A percentile compares a stretch with the other conserved stretches of the same genome.
phyloP scores from a whole-genome alignment of 106 monocot species.

The Dactylorhiza incarnata region DNA sequence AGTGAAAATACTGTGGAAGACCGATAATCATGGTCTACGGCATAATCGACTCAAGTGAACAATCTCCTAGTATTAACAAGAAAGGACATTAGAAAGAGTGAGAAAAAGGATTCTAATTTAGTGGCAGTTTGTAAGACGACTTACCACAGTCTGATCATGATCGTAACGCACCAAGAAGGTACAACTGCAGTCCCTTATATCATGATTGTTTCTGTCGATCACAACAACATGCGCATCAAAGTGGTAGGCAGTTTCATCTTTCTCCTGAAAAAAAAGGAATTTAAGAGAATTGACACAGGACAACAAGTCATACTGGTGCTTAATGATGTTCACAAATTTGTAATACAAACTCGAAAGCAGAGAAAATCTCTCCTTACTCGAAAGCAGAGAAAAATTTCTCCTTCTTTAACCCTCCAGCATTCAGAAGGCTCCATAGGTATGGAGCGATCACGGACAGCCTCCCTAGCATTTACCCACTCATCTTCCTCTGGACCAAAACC shows the following conservation, averaged over 20 bases:
- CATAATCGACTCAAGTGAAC: constrained; percentile 28
- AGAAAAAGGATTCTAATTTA: background rate
- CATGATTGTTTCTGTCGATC: constrained; percentile 37
- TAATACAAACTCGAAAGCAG: constrained; percentile 51
- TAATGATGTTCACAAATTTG: background rate
- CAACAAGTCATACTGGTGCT: background rate
- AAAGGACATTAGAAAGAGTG: background rate
- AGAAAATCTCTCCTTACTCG: constrained; percentile 77
- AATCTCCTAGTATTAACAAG: constrained; percentile 22
- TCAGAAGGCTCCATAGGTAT: constrained; percentile 64
- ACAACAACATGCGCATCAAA: constrained; percentile 39
- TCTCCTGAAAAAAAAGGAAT: constrained; percentile 23
- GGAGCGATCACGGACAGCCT: constrained; percentile 52
- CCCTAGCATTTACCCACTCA: constrained; percentile 72
- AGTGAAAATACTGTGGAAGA: too few species aligned
- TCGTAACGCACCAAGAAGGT: constrained; percentile 33
- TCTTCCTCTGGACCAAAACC: constrained; percentile 67
- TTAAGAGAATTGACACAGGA: background rate
- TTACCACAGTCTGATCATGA: constrained; percentile 36
- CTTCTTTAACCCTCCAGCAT: constrained; percentile 46
- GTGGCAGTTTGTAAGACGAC: background rate
- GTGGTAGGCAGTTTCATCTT: constrained; percentile 23
- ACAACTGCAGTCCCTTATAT: constrained; percentile 49
- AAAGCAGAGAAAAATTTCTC: constrained; percentile 75
- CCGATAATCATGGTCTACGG: constrained; percentile 14